These are phyloP conservation scores for Adansonia digitata DNA, from an alignment of 345 rosid genomes.

Conservation along the genomic window DNA sequence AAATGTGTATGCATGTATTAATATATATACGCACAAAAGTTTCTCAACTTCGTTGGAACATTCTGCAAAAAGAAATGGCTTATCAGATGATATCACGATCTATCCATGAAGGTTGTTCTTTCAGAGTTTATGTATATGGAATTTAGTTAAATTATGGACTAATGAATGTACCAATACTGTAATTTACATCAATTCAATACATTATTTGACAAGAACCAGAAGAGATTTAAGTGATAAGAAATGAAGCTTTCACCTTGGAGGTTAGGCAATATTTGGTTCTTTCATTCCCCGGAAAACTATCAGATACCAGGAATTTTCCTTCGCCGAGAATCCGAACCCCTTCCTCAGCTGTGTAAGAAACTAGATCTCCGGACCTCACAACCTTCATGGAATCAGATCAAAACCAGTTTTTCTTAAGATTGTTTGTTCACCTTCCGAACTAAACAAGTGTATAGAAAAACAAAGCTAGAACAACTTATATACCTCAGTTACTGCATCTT, in stretches of 20 bases:
- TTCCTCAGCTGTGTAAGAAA: constrained; percentile 93
- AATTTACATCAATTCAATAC: background rate
- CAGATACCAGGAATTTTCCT: constrained; percentile 89
- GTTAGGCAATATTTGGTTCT: constrained; percentile 83
- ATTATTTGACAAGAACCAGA: background rate
- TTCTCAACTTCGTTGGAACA: too few relatives aligned
- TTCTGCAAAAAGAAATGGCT: too few relatives aligned
- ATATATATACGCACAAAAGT: too few relatives aligned
- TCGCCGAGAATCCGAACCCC: constrained; percentile 94
- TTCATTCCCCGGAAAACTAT: constrained; percentile 94
- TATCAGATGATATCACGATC: too few relatives aligned
- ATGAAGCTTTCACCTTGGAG: background rate
- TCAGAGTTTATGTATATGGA: too few relatives aligned
- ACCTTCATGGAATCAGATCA: constrained; percentile 39
- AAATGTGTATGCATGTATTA: too few relatives aligned
- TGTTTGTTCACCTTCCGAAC: background rate
- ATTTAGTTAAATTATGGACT: too few relatives aligned
- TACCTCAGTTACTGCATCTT: constrained; percentile 90
- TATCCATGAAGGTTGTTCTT: too few relatives aligned
- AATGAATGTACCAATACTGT: background rate
- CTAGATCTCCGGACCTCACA: constrained; percentile 93
- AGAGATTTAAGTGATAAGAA: background rate
- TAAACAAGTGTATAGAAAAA: background rate
- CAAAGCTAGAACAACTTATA: background rate
- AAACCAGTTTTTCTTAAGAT: background rate